Evolutionary conservation across 345 rosid species (phyloP).

Genomic region (Eucalyptus sp.): DNA sequence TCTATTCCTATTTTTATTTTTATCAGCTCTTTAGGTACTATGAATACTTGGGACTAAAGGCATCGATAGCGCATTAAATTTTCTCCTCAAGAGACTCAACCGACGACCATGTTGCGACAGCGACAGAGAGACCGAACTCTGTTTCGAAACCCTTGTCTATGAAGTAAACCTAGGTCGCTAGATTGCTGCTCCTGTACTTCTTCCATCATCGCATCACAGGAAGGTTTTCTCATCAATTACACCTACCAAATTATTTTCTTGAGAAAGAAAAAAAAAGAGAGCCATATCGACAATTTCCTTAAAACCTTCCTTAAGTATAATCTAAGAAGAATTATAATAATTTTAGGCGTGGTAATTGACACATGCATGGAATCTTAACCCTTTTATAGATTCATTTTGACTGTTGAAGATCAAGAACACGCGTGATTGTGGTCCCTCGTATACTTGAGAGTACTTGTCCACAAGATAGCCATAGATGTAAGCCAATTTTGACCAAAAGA

Average conservation of each 20-base stretch:
- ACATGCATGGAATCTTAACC: background rate
- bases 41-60: conserved; percentile 23
- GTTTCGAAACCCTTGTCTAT: background rate
- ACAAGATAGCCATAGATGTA: background rate
- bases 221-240: background rate
- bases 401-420: background rate
- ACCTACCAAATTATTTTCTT: background rate
- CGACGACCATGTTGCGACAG: background rate
- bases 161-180: background rate
- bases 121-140: background rate
- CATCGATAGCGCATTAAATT: conserved; percentile 22
- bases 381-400: background rate
- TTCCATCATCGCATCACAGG: background rate
- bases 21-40: conserved; percentile 16
- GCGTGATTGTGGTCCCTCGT: background rate
- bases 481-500: background rate
- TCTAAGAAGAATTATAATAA: background rate
- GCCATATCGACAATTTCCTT: background rate
- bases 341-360: background rate
- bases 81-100: background rate
- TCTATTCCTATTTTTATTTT: no score
- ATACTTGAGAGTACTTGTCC: background rate
- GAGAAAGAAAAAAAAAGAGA: background rate
- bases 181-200: background rate
- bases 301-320: background rate